Percentiles rank a stretch among this genome's conserved stretches.
These are phyloP conservation scores for Sideroxylon spinosum DNA, from an alignment of 179 eudicot genomes.

Conservation along the genomic window DNA sequence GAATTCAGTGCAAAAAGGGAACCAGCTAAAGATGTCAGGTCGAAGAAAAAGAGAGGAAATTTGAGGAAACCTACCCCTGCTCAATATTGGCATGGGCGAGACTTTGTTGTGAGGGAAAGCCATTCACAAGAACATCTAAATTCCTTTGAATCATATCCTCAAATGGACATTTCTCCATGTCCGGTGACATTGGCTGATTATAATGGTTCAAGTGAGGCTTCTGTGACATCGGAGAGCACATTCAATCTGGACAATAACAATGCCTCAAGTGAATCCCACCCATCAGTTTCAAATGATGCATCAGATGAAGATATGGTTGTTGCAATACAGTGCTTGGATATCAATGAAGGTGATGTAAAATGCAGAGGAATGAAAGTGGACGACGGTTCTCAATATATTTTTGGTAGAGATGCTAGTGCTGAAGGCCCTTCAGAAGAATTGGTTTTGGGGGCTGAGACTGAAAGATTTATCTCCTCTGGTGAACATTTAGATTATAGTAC, in stretches of 20 bases:
- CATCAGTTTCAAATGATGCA: conserved; percentile 27
- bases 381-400: conserved; percentile 20
- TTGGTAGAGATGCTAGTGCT: conserved; percentile 21
- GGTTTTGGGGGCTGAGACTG: conserved; percentile 51
- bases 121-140: conserved; percentile 34
- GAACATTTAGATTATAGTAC: conserved; percentile 33
- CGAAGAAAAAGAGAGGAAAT: conserved; percentile 64
- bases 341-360: conserved; percentile 24
- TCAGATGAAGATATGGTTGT: conserved; percentile 35
- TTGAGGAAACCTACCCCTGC: conserved; percentile 30
- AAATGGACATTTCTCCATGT: conserved; percentile 95
- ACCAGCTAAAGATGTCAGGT: conserved; percentile 35
- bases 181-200: conserved; percentile 37
- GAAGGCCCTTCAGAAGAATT: conserved; percentile 37
- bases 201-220: conserved; percentile 37
- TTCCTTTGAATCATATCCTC: conserved; percentile 64
- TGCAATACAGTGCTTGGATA: conserved; percentile 33
- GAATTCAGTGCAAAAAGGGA: conserved; percentile 40
- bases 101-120: conserved; percentile 27
- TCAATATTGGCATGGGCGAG: conserved; percentile 31
- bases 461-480: conserved; percentile 59
- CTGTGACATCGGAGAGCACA: conserved; percentile 45
- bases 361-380: conserved; percentile 14
- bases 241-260: conserved; percentile 22
- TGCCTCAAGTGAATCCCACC: conserved; percentile 29